Evolutionary conservation across 2,329 filamentous ascomycete genomes (phyloP), one percentile per base, ranked within the genome.

Genomic region (Cladosporium sphaerospermum): DNA sequence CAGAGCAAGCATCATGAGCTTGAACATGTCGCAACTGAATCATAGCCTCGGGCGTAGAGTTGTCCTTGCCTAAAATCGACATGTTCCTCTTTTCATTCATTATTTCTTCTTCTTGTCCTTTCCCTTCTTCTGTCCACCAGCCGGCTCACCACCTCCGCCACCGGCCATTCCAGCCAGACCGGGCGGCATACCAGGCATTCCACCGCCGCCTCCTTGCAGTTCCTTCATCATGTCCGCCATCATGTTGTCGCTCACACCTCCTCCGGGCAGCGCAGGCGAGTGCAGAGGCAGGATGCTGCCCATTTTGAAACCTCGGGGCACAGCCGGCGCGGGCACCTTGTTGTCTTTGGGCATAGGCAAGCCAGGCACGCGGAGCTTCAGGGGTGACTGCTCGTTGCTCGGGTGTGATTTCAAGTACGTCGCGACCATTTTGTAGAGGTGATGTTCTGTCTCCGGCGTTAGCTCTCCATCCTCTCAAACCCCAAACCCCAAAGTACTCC

Each of bases 151-250:
- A 47, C 52, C 57, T 33, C 53, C 50, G 18, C 62, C 62, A 28
- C 56, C 58, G 50, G 64, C 60, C 55, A 70, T 65, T 8, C 60
- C 59, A 47, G 56, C 61, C 61, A 67, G 60, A 16, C 64, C 64
- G 11, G 61, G 56, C 49, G 62, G 61, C 51, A 65, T 51, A 19
- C 64, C 63, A 16, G 61, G 57, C 53, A 63, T 62, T 10, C 65
- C 65, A 7, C 64, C 60, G 6, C 51, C 51, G 19, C 36, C 37
- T 5, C 51, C 45, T 9, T 37, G 32, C 89, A 97, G 95, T 74
- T 95, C 89, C 65, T 84, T 85, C 91, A 97, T 96, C 78, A 96
- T 95, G 62, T 96, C 91, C 75, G 93, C 89, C 65, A 97, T 84
- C 57, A 96, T 82, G 66, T 97, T 95, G 70, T 99, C 93, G 57